Evolutionary conservation across 345 rosid species (phyloP).

Genomic region (Fremontodendron californicum): DNA sequence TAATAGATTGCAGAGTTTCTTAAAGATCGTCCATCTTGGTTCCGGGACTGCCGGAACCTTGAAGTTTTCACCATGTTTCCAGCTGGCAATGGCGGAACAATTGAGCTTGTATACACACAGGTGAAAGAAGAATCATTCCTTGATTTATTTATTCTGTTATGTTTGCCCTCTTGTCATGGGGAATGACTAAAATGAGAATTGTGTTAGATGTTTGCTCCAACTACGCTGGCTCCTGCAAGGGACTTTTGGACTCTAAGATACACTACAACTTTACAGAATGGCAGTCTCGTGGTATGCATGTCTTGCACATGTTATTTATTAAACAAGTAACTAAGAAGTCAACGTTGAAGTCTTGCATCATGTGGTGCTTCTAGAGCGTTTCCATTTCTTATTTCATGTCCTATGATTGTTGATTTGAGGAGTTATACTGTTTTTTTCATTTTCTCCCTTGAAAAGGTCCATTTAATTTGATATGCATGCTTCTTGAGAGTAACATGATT

Average conservation of each 20-base stretch:
- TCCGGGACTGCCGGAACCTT: conserved; percentile 97
- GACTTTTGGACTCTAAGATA: conserved; percentile 99
- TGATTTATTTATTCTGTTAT: neutral
- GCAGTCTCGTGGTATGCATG: conserved; percentile 90
- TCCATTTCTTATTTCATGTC: neutral
- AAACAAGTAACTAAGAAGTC: neutral
- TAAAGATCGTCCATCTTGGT: conserved; percentile 97
- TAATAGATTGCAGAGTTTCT: conserved; percentile 93
- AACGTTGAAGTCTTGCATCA: neutral
- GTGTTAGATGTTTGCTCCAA: conserved; percentile 87
- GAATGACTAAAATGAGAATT: conserved; percentile 10
- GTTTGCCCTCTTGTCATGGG: neutral
- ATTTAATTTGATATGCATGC: neutral
- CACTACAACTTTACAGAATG: conserved; percentile 84
- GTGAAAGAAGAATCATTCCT: conserved; percentile 25
- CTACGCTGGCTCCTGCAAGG: conserved; percentile 98
- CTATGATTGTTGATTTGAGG: conserved; percentile 5
- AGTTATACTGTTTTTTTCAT: neutral
- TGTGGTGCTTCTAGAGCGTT: neutral
- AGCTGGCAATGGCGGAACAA: conserved; percentile 90
- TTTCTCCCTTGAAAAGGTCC: neutral
- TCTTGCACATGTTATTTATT: neutral
- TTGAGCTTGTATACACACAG: conserved; percentile 93
- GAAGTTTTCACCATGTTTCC: conserved; percentile 96
- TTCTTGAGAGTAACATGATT: neutral